A percentile compares a stretch with the other conserved stretches of the same genome.
phyloP scores from a whole-genome alignment of 805 yeast genomes.

The Hanseniaspora occidentalis region DNA sequence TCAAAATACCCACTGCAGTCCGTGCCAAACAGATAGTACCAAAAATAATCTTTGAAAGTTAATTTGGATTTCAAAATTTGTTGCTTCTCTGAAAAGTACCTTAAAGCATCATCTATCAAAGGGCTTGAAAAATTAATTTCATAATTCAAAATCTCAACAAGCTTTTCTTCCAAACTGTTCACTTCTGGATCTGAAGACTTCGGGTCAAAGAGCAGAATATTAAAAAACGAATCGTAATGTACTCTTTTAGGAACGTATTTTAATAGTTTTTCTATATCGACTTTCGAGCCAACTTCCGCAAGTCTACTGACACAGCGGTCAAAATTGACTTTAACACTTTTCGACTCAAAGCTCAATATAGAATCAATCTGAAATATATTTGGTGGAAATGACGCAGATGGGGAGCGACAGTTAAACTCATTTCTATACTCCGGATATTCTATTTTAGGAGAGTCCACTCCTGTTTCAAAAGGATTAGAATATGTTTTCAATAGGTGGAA shows the following conservation, averaged over 20 bases:
- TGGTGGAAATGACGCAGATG: no score
- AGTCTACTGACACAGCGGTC: not conserved
- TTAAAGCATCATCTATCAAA: slow-evolving; percentile 1
- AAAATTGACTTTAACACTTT: not conserved
- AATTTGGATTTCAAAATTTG: slow-evolving; percentile 13
- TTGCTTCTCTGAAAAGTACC: slow-evolving; percentile 2
- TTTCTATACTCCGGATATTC: no score
- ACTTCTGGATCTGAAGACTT: not conserved
- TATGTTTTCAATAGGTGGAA: not conserved
- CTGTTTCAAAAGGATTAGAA: not conserved
- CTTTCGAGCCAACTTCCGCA: not conserved
- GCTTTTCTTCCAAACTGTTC: not conserved
- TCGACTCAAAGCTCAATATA: no score
- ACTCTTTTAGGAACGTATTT: not conserved
- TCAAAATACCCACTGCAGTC: slow-evolving; percentile 18
- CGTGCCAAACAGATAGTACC: slow-evolving; percentile 15
- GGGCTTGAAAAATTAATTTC: slow-evolving; percentile 1
- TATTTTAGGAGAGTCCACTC: not conserved
- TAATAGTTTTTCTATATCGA: not conserved
- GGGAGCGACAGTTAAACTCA: no score
- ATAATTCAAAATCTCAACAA: slow-evolving; percentile 3
- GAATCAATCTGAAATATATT: no score
- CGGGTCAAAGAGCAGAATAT: slow-evolving; percentile 1
- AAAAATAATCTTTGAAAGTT: slow-evolving; percentile 14
- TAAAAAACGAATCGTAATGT: not conserved